A percentile compares a stretch with the other conserved stretches of the same genome.
phyloP scores from a whole-genome alignment of 345 rosid species.

The Populus simonii region DNA sequence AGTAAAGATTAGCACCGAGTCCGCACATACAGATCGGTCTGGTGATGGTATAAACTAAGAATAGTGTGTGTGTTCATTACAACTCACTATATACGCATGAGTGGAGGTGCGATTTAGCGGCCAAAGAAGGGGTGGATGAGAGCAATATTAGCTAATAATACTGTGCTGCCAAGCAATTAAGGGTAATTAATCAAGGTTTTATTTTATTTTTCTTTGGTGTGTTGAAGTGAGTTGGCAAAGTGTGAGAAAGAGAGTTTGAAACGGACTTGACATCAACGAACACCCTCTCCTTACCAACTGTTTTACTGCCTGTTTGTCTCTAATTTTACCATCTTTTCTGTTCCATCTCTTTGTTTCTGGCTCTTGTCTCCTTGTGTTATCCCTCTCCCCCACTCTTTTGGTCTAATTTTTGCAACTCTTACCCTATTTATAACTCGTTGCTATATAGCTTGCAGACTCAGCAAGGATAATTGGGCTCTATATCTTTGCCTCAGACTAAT shows the following conservation, averaged over 20 bases:
- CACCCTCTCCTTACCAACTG: conserved; percentile 20
- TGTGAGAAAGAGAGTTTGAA: conserved; percentile 75
- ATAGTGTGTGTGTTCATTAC: neutral
- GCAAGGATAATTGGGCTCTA: neutral
- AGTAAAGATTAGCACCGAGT: too few species aligned
- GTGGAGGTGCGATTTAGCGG: conserved; percentile 23
- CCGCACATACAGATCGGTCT: neutral
- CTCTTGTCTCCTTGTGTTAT: neutral
- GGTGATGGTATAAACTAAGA: neutral
- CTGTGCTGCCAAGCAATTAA: neutral
- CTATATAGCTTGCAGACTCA: neutral
- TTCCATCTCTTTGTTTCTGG: conserved; percentile 28
- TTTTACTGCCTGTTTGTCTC: conserved; percentile 17
- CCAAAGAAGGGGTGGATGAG: conserved; percentile 10
- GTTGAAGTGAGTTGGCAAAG: conserved; percentile 59
- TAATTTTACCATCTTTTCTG: conserved; percentile 48
- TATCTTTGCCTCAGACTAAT: conserved; percentile 7
- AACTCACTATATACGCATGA: neutral
- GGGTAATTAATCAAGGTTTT: neutral
- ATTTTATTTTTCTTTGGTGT: neutral
- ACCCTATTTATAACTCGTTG: conserved; percentile 2
- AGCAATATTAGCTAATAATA: neutral
- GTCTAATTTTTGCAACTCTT: neutral
- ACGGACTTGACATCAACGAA: conserved; percentile 43
- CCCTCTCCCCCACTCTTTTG: neutral